These are phyloP conservation scores for Anisodus tanguticus DNA, from an alignment of 257 asterid species.

Conservation along the genomic window DNA sequence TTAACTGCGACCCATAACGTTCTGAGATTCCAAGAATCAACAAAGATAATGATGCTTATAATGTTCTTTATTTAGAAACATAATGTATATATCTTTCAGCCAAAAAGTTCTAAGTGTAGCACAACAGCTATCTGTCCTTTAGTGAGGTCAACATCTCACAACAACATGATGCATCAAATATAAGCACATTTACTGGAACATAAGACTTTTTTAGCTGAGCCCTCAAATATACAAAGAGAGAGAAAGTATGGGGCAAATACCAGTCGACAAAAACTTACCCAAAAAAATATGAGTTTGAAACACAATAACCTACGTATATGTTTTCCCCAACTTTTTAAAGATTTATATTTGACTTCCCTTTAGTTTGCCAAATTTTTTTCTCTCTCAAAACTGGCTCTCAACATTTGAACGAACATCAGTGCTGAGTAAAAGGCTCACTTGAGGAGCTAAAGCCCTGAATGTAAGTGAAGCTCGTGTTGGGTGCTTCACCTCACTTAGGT, in stretches of 20 bases:
- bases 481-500: neutral
- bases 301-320: neutral
- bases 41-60: neutral
- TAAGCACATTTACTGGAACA: neutral
- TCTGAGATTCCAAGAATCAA: conserved; percentile 47
- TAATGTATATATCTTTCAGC: neutral
- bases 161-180: conserved; percentile 16
- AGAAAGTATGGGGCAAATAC: neutral
- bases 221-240: neutral
- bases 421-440: neutral
- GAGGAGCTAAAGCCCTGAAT: neutral
- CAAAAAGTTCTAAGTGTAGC: neutral
- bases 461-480: conserved; percentile 6
- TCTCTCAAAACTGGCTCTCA: conserved; percentile 17
- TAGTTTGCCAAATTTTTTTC: neutral
- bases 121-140: neutral
- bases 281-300: neutral
- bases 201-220: neutral
- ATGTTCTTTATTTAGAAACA: neutral
- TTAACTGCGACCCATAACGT: conserved; percentile 76
- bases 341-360: neutral
- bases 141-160: neutral
- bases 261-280: neutral
- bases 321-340: neutral
- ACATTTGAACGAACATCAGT: conserved; percentile 4